Conservation (phyloP, 805 yeast genomes). For the Schwanniomyces vanrijiae region DNA sequence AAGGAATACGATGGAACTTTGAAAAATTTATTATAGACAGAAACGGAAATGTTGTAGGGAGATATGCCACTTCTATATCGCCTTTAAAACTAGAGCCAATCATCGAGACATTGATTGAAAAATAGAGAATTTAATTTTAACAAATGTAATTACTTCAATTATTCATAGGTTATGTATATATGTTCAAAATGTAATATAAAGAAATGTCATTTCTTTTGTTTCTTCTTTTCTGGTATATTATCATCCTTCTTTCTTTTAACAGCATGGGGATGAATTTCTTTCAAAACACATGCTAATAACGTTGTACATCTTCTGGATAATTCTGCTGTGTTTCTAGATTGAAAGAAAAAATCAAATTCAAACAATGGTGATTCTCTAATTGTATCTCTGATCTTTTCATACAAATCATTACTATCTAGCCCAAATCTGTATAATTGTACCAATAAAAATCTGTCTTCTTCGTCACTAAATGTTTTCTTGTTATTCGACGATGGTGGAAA, state of each 20-base stretch:
- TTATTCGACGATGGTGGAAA: conserved; percentile 70
- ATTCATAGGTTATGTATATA: neutral
- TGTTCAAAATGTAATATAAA: neutral
- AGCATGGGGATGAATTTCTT: conserved; percentile 47
- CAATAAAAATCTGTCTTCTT: conserved; percentile 85
- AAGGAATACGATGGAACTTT: conserved; percentile 71
- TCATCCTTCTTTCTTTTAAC: conserved; percentile 7
- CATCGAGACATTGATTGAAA: conserved; percentile 8
- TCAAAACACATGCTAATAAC: conserved; percentile 68
- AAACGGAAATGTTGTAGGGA: conserved; percentile 55
- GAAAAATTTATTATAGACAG: conserved; percentile 67
- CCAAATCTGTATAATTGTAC: conserved; percentile 81
- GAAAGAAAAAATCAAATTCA: conserved; percentile 84
- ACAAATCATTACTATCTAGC: conserved; percentile 72
- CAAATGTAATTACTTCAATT: neutral
- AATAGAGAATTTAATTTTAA: neutral
- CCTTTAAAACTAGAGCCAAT: conserved; percentile 56
- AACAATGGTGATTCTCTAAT: conserved; percentile 75
- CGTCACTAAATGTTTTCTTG: conserved; percentile 71
- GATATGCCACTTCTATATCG: conserved; percentile 66
- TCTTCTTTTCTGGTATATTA: conserved; percentile 11
- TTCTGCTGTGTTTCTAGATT: conserved; percentile 75
- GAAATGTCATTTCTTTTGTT: conserved; percentile 7
- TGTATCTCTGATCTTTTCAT: conserved; percentile 74
- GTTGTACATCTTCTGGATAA: conserved; percentile 80